Conservation (phyloP, 306 rosid species). For the Vicia faba region DNA sequence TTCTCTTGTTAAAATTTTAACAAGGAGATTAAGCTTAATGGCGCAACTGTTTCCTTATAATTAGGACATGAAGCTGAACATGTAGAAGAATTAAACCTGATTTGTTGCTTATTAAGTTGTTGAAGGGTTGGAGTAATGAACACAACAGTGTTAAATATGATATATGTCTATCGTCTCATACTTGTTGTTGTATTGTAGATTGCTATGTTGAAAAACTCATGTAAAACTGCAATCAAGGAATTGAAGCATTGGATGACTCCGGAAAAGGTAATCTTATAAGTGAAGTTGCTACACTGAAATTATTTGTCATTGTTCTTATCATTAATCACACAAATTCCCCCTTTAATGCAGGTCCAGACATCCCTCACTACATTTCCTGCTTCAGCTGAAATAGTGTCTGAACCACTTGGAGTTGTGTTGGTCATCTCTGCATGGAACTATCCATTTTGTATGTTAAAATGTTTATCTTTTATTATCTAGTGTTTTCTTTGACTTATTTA, state of each 20-base stretch:
- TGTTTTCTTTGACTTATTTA: background rate
- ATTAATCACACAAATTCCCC: conserved; percentile 21
- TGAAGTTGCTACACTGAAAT: conserved; percentile 21
- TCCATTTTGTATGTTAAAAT: conserved; percentile 80
- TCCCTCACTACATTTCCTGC: conserved; percentile 80
- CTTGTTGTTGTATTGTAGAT: conserved; percentile 56
- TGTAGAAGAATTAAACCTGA: too few species aligned
- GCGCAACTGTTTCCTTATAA: too few species aligned
- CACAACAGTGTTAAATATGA: conserved; percentile 11
- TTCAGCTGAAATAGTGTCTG: conserved; percentile 92
- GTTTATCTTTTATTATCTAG: background rate
- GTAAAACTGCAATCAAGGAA: conserved; percentile 57
- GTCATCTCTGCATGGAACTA: conserved; percentile 97
- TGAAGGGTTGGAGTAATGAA: conserved; percentile 21
- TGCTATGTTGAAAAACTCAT: conserved; percentile 66
- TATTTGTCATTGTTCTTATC: conserved; percentile 22
- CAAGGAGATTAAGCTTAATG: too few species aligned
- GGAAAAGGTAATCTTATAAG: conserved; percentile 65
- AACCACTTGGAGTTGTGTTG: conserved; percentile 86
- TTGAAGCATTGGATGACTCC: conserved; percentile 77
- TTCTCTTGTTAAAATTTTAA: too few species aligned
- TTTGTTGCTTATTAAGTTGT: background rate
- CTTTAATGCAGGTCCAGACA: conserved; percentile 67
- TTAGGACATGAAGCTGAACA: too few species aligned
- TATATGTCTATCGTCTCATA: conserved; percentile 32